Evolutionary conservation across 371 early-diverging fungal species (phyloP).

Genomic region (Mucor circinelloides): DNA sequence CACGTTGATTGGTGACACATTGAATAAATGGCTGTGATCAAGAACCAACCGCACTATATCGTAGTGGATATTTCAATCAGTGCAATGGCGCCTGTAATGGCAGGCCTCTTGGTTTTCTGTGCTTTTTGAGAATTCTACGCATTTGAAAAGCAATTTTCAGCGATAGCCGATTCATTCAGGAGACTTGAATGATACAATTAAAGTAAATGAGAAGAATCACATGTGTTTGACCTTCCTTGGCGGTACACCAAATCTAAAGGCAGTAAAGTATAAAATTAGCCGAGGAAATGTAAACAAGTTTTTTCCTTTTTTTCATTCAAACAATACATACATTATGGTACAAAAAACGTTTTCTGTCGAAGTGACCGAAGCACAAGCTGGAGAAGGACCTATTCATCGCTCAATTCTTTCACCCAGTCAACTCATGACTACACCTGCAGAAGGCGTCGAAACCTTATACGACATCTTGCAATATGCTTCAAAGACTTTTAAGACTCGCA

Average conservation of each 20-base stretch:
- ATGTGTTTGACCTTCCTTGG: not conserved
- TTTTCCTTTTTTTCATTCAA: not conserved
- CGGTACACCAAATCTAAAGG: not conserved
- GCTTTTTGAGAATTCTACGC: not conserved
- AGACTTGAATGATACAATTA: not conserved
- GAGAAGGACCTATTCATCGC: constrained; percentile 57
- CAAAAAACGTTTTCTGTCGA: constrained; percentile 32
- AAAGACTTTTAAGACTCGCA: constrained; percentile 44
- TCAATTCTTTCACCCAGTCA: constrained; percentile 57
- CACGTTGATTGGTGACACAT: not conserved
- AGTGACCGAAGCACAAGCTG: constrained; percentile 38
- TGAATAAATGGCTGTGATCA: not conserved
- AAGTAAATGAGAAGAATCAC: not conserved
- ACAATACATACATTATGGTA: constrained; percentile 2
- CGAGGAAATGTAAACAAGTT: not conserved
- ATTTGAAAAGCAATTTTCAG: not conserved
- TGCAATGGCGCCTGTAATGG: not conserved
- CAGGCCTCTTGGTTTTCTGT: not conserved
- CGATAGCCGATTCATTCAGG: not conserved
- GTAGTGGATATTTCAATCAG: not conserved
- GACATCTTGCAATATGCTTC: constrained; percentile 66
- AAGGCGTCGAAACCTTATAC: constrained; percentile 67
- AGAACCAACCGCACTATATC: not conserved
- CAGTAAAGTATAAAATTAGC: not conserved
- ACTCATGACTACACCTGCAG: constrained; percentile 54